Conservation (phyloP, 1,139 yeast species). For the Lodderomyces metapsilosis region DNA sequence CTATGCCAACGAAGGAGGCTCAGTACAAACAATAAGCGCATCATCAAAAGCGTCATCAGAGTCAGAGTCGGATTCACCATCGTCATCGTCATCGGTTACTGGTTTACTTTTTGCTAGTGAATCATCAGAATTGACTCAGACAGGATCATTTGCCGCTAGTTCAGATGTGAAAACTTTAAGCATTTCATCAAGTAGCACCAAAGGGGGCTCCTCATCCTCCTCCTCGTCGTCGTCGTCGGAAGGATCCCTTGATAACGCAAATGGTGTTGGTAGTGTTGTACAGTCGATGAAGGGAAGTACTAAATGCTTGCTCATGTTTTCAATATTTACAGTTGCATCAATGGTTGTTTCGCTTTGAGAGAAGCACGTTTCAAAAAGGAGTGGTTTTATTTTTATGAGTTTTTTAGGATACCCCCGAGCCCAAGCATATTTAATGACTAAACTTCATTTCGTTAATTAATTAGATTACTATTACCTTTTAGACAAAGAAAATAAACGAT, state of each 20-base stretch:
- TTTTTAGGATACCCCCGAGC: too few species aligned
- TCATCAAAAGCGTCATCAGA: constrained; percentile 1
- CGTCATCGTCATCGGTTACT: constrained; percentile 2
- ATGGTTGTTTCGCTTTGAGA: constrained; percentile 1
- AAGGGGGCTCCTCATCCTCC: not conserved
- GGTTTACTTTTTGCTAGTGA: constrained; percentile 10
- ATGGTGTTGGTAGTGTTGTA: not conserved
- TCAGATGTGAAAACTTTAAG: constrained; percentile 13
- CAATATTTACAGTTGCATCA: constrained; percentile 1
- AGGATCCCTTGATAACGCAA: not conserved
- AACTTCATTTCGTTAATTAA: too few species aligned
- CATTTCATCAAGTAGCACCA: not conserved
- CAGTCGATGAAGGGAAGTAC: not conserved
- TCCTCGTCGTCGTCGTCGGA: not conserved
- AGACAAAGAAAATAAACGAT: too few species aligned
- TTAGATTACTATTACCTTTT: too few species aligned
- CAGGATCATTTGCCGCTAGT: constrained; percentile 11
- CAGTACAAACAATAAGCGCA: not conserved
- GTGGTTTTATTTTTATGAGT: too few species aligned
- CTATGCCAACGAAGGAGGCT: constrained; percentile 7
- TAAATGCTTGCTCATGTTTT: not conserved
- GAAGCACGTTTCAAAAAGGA: not conserved
- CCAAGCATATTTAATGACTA: not conserved
- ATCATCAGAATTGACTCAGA: constrained; percentile 5
- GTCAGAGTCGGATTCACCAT: constrained; percentile 1